A percentile compares a stretch with the other conserved stretches of the same genome.
Conservation (phyloP, 106 monocot species). For the Vanilla planifolia region DNA sequence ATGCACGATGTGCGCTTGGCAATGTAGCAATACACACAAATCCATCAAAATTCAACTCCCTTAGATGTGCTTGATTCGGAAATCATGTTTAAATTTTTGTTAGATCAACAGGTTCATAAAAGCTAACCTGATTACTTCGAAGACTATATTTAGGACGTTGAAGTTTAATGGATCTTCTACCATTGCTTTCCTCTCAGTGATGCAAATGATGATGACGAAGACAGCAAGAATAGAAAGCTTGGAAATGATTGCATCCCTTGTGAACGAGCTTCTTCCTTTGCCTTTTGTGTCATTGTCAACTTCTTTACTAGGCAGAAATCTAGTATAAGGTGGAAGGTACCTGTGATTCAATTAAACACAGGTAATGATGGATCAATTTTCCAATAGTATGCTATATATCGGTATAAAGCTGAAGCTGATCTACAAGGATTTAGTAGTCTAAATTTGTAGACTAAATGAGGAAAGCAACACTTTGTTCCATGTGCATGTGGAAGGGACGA, state of each 20-base stretch:
- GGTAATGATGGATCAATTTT: too few species aligned
- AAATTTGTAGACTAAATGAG: too few species aligned
- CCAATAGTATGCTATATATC: too few species aligned
- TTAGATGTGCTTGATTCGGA: neutral
- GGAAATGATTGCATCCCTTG: constrained; percentile 1
- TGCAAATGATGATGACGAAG: constrained; percentile 33
- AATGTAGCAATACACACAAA: too few species aligned
- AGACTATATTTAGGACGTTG: constrained; percentile 30
- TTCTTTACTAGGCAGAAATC: constrained; percentile 11
- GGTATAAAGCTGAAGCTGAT: too few species aligned
- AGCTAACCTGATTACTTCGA: constrained; percentile 43
- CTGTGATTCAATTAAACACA: constrained; percentile 8
- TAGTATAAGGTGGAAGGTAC: constrained; percentile 31
- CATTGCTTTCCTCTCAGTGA: constrained; percentile 32
- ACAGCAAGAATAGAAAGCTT: constrained; percentile 23
- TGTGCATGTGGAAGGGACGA: too few species aligned
- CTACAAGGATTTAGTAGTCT: too few species aligned
- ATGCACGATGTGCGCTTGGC: neutral
- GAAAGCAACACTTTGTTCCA: too few species aligned
- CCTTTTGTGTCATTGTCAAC: neutral
- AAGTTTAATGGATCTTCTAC: constrained; percentile 41
- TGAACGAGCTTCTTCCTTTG: neutral
- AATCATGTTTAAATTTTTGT: neutral
- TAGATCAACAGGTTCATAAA: neutral
- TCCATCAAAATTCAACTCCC: neutral